Evolutionary conservation across 1,139 yeast genomes (phyloP).

Genomic region (Protomyces gravidus): DNA sequence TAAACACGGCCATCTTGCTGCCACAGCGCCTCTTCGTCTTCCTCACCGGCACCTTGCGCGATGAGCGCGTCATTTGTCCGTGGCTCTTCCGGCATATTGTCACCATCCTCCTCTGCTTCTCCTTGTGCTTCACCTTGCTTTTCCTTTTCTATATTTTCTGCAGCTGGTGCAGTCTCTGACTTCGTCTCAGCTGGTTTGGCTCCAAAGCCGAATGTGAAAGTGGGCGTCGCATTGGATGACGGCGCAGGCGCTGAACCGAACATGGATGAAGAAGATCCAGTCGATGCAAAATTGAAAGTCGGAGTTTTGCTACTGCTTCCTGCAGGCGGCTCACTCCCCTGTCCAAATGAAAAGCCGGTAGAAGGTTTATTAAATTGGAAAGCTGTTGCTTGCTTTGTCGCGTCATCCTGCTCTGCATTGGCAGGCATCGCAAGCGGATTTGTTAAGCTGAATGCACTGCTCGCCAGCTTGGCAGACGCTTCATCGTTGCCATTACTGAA

Average conservation of each 20-base stretch:
- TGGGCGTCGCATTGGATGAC: constrained; percentile 4
- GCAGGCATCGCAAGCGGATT: constrained; percentile 29
- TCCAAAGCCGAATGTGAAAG: constrained; percentile 10
- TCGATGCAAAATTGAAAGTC: constrained; percentile 11
- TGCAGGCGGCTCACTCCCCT: constrained; percentile 9
- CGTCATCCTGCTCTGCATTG: not conserved
- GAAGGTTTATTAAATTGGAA: constrained; percentile 7
- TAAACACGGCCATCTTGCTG: constrained; percentile 70
- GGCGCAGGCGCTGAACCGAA: constrained; percentile 6
- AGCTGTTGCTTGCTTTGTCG: constrained; percentile 4
- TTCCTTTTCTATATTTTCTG: constrained; percentile 37
- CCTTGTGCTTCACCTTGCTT: constrained; percentile 6
- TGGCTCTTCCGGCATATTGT: constrained; percentile 26
- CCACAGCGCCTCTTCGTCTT: constrained; percentile 62
- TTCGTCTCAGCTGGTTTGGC: not conserved
- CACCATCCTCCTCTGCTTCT: constrained; percentile 7
- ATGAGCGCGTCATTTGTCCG: constrained; percentile 37
- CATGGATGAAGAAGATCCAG: constrained; percentile 7
- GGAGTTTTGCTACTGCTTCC: constrained; percentile 1
- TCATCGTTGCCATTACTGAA: constrained; percentile 35
- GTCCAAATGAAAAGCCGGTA: constrained; percentile 15
- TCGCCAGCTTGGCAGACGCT: not conserved
- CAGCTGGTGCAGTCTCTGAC: constrained; percentile 19
- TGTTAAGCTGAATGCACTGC: constrained; percentile 13
- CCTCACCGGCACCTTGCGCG: constrained; percentile 74